A percentile compares a stretch with the other conserved stretches of the same genome.
phyloP scores from a whole-genome alignment of 1,139 yeast species.

The Tardiomyces depauwii region DNA sequence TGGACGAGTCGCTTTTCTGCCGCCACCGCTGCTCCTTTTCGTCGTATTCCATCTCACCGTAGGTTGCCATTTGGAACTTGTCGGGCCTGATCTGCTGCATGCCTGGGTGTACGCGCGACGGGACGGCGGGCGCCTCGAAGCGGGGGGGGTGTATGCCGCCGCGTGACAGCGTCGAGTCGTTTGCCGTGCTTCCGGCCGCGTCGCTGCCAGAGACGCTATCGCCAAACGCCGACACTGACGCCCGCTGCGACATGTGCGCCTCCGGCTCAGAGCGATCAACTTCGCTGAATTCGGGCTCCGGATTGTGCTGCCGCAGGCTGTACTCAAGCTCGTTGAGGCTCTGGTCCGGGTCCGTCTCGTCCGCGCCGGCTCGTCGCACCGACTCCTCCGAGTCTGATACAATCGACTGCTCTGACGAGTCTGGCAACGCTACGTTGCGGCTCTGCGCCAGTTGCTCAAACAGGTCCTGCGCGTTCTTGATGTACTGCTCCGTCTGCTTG shows the following conservation, averaged over 20 bases:
- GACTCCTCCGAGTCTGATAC: neutral
- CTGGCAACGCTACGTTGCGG: neutral
- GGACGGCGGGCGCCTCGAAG: neutral
- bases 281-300: slow-evolving; percentile 5
- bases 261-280: neutral
- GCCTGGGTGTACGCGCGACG: slow-evolving; percentile 2
- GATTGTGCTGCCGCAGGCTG: slow-evolving; percentile 8
- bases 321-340: slow-evolving; percentile 5
- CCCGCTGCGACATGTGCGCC: slow-evolving; percentile 1
- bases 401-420: slow-evolving; percentile 1
- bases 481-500: slow-evolving; percentile 1
- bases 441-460: slow-evolving; percentile 6
- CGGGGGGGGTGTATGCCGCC: neutral
- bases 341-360: neutral
- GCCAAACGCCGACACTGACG: slow-evolving; percentile 2
- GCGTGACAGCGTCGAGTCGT: neutral
- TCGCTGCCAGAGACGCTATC: slow-evolving; percentile 2
- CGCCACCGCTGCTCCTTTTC: slow-evolving; percentile 10
- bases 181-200: neutral
- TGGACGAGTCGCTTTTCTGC: neutral
- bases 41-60: slow-evolving; percentile 15
- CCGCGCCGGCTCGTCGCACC: neutral
- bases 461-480: slow-evolving; percentile 11
- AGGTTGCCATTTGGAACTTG: slow-evolving; percentile 3
- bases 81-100: slow-evolving; percentile 2